Conservation (phyloP, 2,329 filamentous ascomycete genomes). For the Albifimbria verrucaria region DNA sequence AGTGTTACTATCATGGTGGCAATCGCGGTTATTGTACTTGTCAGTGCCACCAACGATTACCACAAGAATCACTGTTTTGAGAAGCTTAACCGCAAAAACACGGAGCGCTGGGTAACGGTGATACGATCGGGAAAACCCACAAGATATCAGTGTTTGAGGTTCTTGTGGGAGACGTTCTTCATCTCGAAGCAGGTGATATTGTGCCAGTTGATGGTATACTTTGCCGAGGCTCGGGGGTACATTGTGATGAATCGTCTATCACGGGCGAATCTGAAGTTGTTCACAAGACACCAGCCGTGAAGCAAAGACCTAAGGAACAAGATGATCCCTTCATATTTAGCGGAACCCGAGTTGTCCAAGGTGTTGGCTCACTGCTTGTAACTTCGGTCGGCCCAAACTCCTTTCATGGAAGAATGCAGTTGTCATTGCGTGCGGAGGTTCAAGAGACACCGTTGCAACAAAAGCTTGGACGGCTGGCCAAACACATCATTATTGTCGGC, state of each 20-base stretch:
- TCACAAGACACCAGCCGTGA: slow-evolving; percentile 50
- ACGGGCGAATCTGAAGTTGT: slow-evolving; percentile 74
- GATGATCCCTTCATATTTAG: slow-evolving; percentile 79
- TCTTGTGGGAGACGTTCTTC: slow-evolving; percentile 70
- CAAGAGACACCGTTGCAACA: slow-evolving; percentile 76
- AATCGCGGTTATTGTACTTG: slow-evolving; percentile 71
- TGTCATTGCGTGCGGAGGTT: slow-evolving; percentile 72
- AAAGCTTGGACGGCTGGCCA: slow-evolving; percentile 73
- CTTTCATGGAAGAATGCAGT: slow-evolving; percentile 72
- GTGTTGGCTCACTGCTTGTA: slow-evolving; percentile 72
- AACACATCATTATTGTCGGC: slow-evolving; percentile 60
- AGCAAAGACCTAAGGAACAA: slow-evolving; percentile 33
- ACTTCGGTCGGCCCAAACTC: slow-evolving; percentile 72
- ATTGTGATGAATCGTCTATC: slow-evolving; percentile 73
- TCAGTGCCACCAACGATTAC: slow-evolving; percentile 77
- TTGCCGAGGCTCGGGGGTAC: slow-evolving; percentile 47
- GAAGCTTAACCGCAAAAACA: slow-evolving; percentile 76
- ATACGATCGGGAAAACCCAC: slow-evolving; percentile 69
- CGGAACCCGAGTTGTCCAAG: slow-evolving; percentile 73
- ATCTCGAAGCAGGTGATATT: slow-evolving; percentile 69
- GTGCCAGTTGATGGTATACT: slow-evolving; percentile 69
- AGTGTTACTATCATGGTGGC: slow-evolving; percentile 76
- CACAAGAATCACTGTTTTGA: slow-evolving; percentile 80
- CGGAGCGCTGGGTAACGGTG: slow-evolving; percentile 71
- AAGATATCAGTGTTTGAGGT: slow-evolving; percentile 70